These are phyloP conservation scores for Emergomyces pasteurianus DNA, from an alignment of 2,329 filamentous ascomycete species.

Conservation along the genomic window DNA sequence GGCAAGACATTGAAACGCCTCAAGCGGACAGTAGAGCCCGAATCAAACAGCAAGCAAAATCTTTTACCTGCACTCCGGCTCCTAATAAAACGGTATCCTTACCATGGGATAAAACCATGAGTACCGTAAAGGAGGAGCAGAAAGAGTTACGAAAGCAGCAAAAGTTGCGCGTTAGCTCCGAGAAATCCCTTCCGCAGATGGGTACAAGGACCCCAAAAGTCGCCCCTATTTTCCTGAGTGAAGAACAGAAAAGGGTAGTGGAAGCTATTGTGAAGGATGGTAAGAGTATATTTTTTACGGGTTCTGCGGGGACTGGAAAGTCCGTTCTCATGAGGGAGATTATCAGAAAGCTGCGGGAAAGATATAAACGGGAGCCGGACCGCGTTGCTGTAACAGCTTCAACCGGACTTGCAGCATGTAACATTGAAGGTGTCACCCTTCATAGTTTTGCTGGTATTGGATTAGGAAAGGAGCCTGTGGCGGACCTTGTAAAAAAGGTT, in stretches of 20 bases:
- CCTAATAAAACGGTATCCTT: slow-evolving; percentile 32
- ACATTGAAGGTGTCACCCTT: slow-evolving; percentile 88
- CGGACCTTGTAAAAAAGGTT: slow-evolving; percentile 67
- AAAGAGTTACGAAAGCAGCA: slow-evolving; percentile 55
- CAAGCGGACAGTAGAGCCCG: background rate
- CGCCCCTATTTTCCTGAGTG: slow-evolving; percentile 59
- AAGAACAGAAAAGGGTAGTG: slow-evolving; percentile 75
- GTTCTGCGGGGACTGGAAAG: slow-evolving; percentile 91
- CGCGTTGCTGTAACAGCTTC: slow-evolving; percentile 88
- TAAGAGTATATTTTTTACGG: slow-evolving; percentile 95
- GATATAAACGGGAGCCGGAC: slow-evolving; percentile 65
- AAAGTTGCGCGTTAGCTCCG: slow-evolving; percentile 32
- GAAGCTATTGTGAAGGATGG: slow-evolving; percentile 67
- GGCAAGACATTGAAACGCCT: slow-evolving; percentile 29
- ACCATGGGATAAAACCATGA: slow-evolving; percentile 63
- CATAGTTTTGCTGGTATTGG: slow-evolving; percentile 96
- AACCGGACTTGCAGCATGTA: slow-evolving; percentile 89
- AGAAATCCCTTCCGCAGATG: slow-evolving; percentile 22
- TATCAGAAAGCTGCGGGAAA: slow-evolving; percentile 66
- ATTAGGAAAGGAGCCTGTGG: slow-evolving; percentile 76
- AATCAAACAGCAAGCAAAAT: slow-evolving; percentile 12
- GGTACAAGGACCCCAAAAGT: slow-evolving; percentile 21
- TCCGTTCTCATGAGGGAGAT: slow-evolving; percentile 91
- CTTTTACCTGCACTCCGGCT: slow-evolving; percentile 32
- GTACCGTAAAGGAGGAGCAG: slow-evolving; percentile 64